These are phyloP conservation scores for Erigeron philadelphicus DNA, from an alignment of 140 eudicot species.

Conservation along the genomic window DNA sequence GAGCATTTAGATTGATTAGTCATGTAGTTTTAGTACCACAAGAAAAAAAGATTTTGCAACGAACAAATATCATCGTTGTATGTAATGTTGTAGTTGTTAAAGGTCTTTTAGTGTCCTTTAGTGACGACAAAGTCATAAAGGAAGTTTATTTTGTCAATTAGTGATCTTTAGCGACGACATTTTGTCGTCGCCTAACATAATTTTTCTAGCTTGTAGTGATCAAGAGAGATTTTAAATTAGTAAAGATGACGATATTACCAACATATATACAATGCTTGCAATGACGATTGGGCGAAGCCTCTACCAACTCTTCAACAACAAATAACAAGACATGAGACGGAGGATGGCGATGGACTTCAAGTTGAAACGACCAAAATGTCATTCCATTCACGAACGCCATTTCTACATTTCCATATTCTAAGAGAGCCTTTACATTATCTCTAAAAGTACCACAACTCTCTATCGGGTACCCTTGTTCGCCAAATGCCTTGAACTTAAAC, in stretches of 20 bases:
- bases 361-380: constrained; percentile 93
- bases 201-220: too few relatives aligned
- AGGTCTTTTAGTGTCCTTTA: too few relatives aligned
- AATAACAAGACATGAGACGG: constrained; percentile 57
- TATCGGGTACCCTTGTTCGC: constrained; percentile 69
- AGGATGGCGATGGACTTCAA: constrained; percentile 74
- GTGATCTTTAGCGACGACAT: too few relatives aligned
- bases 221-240: background rate
- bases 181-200: too few relatives aligned
- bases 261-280: constrained; percentile 84
- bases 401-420: constrained; percentile 69
- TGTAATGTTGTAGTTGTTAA: too few relatives aligned
- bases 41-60: too few relatives aligned
- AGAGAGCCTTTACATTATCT: constrained; percentile 63
- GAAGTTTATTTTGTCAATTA: too few relatives aligned
- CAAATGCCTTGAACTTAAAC: constrained; percentile 72
- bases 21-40: background rate
- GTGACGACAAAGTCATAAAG: too few relatives aligned
- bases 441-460: constrained; percentile 66
- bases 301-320: constrained; percentile 79
- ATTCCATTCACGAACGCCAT: constrained; percentile 42
- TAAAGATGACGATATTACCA: constrained; percentile 40
- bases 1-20: background rate
- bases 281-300: constrained; percentile 45
- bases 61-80: too few relatives aligned